phyloP scores from a whole-genome alignment of 352 stramenopile genomes.

The Aphanomyces cochlioides region DNA sequence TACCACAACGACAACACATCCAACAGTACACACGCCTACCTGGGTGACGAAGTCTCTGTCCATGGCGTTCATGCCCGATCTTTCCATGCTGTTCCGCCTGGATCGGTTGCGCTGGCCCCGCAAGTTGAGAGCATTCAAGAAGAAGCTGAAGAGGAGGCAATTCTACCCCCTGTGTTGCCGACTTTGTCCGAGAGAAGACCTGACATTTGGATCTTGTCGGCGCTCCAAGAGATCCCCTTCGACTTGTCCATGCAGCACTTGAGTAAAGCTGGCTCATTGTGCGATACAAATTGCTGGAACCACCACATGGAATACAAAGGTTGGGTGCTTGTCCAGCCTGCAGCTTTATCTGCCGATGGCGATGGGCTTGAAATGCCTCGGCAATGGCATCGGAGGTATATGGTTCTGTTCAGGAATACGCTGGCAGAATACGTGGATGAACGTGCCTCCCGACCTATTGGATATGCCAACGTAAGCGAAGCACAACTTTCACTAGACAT shows the following conservation, averaged over 20 bases:
- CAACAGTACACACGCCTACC: conserved; percentile 79
- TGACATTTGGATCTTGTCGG: conserved; percentile 28
- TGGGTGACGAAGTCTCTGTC: conserved; percentile 84
- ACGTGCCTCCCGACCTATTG: conserved; percentile 51
- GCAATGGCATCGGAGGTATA: conserved; percentile 66
- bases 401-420: conserved; percentile 69
- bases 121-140: conserved; percentile 10
- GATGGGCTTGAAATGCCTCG: conserved; percentile 66
- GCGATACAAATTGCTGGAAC: background rate
- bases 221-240: conserved; percentile 8
- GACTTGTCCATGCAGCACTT: background rate
- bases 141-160: background rate
- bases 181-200: background rate
- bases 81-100: conserved; percentile 11
- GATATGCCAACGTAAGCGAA: conserved; percentile 72
- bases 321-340: background rate
- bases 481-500: conserved; percentile 49
- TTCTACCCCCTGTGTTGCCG: conserved; percentile 35
- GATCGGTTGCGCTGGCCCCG: background rate
- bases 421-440: conserved; percentile 75
- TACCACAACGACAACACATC: conserved; percentile 82
- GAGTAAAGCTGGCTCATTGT: background rate
- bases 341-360: background rate
- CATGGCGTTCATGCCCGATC: conserved; percentile 46
- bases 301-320: background rate